Conservation (phyloP, 108 stramenopile genomes). For the Nitzschia sp. region DNA sequence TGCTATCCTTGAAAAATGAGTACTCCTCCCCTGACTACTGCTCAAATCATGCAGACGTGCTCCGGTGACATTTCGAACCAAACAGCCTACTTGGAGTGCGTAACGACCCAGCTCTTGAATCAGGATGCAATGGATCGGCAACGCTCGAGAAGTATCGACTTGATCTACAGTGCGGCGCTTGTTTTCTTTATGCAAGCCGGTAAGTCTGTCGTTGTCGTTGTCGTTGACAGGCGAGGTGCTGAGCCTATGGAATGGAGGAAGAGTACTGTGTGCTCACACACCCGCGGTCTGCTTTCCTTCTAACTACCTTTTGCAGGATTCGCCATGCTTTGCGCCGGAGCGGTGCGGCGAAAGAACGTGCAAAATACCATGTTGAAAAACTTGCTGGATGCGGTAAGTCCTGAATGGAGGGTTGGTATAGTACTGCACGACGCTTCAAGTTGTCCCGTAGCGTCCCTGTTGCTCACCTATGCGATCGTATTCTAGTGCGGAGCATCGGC, state of each 20-base stretch:
- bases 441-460: slow-evolving; percentile 54
- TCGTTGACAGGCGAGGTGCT: not conserved
- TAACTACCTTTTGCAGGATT: slow-evolving; percentile 68
- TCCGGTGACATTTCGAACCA: slow-evolving; percentile 8
- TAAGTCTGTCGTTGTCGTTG: not conserved
- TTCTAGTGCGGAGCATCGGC: slow-evolving; percentile 70
- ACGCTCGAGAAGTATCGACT: slow-evolving; percentile 45
- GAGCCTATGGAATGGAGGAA: too few species aligned
- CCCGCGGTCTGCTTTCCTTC: too few species aligned
- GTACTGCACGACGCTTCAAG: slow-evolving; percentile 69
- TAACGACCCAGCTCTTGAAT: slow-evolving; percentile 17
- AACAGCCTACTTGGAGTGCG: slow-evolving; percentile 20
- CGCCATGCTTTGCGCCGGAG: slow-evolving; percentile 87
- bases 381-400: slow-evolving; percentile 73
- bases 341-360: slow-evolving; percentile 81
- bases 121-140: slow-evolving; percentile 18
- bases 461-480: slow-evolving; percentile 60
- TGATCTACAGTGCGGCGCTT: slow-evolving; percentile 71
- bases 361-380: slow-evolving; percentile 92
- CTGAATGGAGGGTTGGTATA: slow-evolving; percentile 61
- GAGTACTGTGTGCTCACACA: too few species aligned
- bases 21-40: too few species aligned
- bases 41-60: slow-evolving; percentile 9
- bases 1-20: too few species aligned
- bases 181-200: slow-evolving; percentile 89